These are phyloP conservation scores for Cystobasidiopsis lactophilus DNA, from an alignment of 768 basidiomycete genomes.

Conservation along the genomic window DNA sequence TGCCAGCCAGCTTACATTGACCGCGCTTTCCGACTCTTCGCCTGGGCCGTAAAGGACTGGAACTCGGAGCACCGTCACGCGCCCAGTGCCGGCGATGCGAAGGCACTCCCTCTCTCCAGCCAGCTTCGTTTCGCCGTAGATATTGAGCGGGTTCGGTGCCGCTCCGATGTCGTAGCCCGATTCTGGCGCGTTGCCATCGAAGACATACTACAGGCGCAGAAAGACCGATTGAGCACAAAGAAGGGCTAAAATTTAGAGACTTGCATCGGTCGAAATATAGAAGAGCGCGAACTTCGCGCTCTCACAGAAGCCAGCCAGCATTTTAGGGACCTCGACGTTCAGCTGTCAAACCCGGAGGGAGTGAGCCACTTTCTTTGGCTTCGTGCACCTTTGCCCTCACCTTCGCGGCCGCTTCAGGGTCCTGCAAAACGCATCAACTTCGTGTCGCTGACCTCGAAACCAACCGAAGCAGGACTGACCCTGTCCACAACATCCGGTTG, in stretches of 20 bases:
- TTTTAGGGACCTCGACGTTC: conserved; percentile 52
- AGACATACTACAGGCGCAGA: conserved; percentile 58
- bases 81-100: conserved; percentile 33
- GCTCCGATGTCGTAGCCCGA: conserved; percentile 44
- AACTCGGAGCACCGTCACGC: conserved; percentile 53
- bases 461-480: not conserved
- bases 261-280: conserved; percentile 69
- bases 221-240: conserved; percentile 1
- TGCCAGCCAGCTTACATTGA: not conserved
- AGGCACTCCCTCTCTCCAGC: conserved; percentile 67
- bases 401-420: conserved; percentile 7
- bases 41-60: conserved; percentile 41
- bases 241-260: conserved; percentile 9
- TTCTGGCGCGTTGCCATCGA: conserved; percentile 62
- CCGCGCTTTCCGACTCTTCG: not conserved
- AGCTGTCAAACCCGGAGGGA: conserved; percentile 31
- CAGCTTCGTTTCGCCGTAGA: conserved; percentile 69
- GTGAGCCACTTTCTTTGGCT: not conserved
- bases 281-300: conserved; percentile 46
- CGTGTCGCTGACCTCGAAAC: too few relatives aligned
- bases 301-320: conserved; percentile 45
- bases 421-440: too few relatives aligned
- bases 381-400: not conserved
- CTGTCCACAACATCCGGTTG: conserved; percentile 3
- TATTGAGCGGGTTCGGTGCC: conserved; percentile 57